phyloP scores from a whole-genome alignment of 257 asterid genomes.

The Rehmannia glutinosa region DNA sequence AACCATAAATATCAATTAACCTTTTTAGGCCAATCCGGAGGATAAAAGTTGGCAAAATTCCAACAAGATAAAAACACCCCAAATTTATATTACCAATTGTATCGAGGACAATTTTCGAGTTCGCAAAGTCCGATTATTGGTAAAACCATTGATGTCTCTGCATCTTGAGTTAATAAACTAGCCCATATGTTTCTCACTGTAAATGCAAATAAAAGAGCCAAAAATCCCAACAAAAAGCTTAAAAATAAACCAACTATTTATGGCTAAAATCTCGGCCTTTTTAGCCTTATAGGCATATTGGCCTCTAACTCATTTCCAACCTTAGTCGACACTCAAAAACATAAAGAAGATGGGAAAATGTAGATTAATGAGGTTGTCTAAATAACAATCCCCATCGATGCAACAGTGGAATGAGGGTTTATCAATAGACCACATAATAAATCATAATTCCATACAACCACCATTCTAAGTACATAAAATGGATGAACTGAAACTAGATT shows the following conservation, averaged over 20 bases:
- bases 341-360: conserved; percentile 58
- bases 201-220: conserved; percentile 32
- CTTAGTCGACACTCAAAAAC: conserved; percentile 48
- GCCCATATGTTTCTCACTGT: conserved; percentile 49
- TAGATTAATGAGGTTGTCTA: conserved; percentile 54
- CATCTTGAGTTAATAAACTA: conserved; percentile 40
- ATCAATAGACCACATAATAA: conserved; percentile 42
- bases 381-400: conserved; percentile 61
- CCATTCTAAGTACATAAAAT: conserved; percentile 61
- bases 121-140: conserved; percentile 63
- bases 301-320: conserved; percentile 65
- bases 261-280: conserved; percentile 33
- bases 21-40: too few species aligned
- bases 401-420: conserved; percentile 50
- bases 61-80: conserved; percentile 55
- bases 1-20: too few species aligned
- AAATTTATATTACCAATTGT: conserved; percentile 50
- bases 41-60: too few species aligned
- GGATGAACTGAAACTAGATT: too few species aligned
- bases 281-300: conserved; percentile 30
- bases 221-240: conserved; percentile 36
- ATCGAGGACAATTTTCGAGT: conserved; percentile 70
- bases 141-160: conserved; percentile 41
- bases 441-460: conserved; percentile 74
- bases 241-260: conserved; percentile 29